Evolutionary conservation across 2,329 filamentous ascomycete genomes (phyloP).

Genomic region (Apiospora saccharicola): DNA sequence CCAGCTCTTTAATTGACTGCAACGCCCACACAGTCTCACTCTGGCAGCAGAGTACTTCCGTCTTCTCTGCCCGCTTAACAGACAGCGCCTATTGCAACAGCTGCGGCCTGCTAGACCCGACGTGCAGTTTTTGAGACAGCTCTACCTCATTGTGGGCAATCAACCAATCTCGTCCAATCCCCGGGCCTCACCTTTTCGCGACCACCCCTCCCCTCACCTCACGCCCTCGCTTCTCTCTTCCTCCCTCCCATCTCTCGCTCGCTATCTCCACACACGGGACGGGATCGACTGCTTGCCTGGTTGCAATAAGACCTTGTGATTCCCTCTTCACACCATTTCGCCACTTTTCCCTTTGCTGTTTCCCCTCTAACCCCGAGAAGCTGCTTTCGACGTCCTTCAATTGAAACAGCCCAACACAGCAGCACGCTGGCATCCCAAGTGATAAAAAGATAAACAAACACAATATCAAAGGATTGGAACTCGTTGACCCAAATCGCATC

Average conservation of each 20-base stretch:
- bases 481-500: slow-evolving; percentile 11
- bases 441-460: slow-evolving; percentile 21
- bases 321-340: slow-evolving; percentile 39
- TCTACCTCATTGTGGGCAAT: slow-evolving; percentile 26
- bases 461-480: slow-evolving; percentile 6
- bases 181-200: slow-evolving; percentile 39
- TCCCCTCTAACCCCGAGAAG: slow-evolving; percentile 30
- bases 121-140: slow-evolving; percentile 39
- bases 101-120: slow-evolving; percentile 37
- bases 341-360: slow-evolving; percentile 41
- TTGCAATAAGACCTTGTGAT: slow-evolving; percentile 44
- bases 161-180: slow-evolving; percentile 24
- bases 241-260: slow-evolving; percentile 9
- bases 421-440: slow-evolving; percentile 16
- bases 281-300: slow-evolving; percentile 20
- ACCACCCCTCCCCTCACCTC: slow-evolving; percentile 34
- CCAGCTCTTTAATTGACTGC: slow-evolving; percentile 21
- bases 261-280: slow-evolving; percentile 22
- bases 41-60: slow-evolving; percentile 2
- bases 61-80: slow-evolving; percentile 33
- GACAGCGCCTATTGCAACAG: slow-evolving; percentile 38
- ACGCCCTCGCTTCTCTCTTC: slow-evolving; percentile 20
- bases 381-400: slow-evolving; percentile 26
- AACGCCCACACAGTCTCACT: background rate
- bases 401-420: slow-evolving; percentile 19